Base-by-base conservation (phyloP, 108 stramenopile species). In the Nannochloropsis salina region DNA sequence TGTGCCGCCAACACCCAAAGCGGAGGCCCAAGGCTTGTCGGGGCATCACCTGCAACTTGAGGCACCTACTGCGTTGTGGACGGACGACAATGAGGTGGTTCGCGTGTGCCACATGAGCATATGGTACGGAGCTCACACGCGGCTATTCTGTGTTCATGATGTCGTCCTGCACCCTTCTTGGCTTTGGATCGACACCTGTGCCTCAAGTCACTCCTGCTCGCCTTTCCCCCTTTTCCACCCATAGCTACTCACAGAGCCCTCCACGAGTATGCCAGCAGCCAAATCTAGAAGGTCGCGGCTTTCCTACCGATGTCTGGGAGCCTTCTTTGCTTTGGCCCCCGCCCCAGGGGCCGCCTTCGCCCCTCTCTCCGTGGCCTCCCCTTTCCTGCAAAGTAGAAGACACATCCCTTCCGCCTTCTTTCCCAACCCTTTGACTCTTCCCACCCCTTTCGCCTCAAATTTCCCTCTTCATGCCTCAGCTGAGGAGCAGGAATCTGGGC, bases 331-430 rank as follows among this genome's bases (percentile, higher is more conserved):
- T n/a, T n/a, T 74, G 15, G 20, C n/a, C 6, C 61, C 61, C 3
- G 15, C 61, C 61, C n/a, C n/a, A 1, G n/a, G 15, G 2, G 8
- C 61, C 61, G 61, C 61, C 61, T 74, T 74, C n/a, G 20, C n/a
- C 61, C 61, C n/a, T n/a, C 61, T n/a, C 61, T n/a, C 61, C 61
- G 2, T 74, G 61, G 2, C 61, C 8, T 74, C 61, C 8, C n/a
- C 61, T 74, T 6, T 74, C 61, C 5, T 74, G 61, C 61, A 74
- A 74, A 74, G 61, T n/a, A 74, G 61, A 74, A 74, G 61, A 74
- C 61, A 74, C n/a, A 0, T n/a, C 61, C n/a, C 61, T n/a, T n/a
- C 61, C 61, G 6, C 61, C 4, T 74, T n/a, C 61, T 8, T 31
- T 31, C 31, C 31, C 31, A 15, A n/a, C n/a, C 61, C 20, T 2